Evolutionary conservation across 805 yeast genomes (phyloP).

Genomic region (Wickerhamiella domercqiae): DNA sequence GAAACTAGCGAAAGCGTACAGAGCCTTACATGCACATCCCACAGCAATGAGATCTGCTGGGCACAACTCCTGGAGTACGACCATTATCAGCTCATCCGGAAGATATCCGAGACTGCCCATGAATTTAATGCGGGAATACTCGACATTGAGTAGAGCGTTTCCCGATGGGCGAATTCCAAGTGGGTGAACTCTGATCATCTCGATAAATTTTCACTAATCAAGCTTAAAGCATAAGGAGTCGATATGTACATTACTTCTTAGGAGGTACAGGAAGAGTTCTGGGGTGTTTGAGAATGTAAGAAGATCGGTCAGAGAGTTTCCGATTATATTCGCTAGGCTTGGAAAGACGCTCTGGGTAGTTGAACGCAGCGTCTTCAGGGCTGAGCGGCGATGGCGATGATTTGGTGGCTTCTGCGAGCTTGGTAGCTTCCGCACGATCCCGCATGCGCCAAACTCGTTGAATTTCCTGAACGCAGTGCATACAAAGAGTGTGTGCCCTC

Average conservation of each 20-base stretch:
- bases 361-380: conserved; percentile 15
- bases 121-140: conserved; percentile 8
- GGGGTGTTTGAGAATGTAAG: conserved; percentile 32
- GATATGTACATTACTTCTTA: no score
- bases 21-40: conserved; percentile 44
- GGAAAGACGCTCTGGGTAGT: conserved; percentile 19
- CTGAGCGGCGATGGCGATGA: conserved; percentile 11
- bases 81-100: conserved; percentile 50
- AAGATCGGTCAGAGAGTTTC: conserved; percentile 36
- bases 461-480: conserved; percentile 80
- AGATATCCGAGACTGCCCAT: conserved; percentile 28
- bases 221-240: no score
- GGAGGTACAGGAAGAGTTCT: conserved; percentile 9
- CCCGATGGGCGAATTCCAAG: conserved; percentile 65
- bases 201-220: conserved; percentile 1
- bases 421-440: conserved; percentile 14
- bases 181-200: conserved; percentile 38
- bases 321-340: conserved; percentile 26
- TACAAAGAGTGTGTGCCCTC: conserved; percentile 79
- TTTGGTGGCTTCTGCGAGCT: conserved; percentile 13
- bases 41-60: conserved; percentile 37
- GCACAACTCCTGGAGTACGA: conserved; percentile 35
- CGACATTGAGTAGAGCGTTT: conserved; percentile 32
- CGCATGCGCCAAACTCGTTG: conserved; percentile 48
- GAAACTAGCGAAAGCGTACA: conserved; percentile 57